Evolutionary conservation across 2,329 filamentous ascomycete species (phyloP).

Genomic region (Stagonosporopsis tanaceti): DNA sequence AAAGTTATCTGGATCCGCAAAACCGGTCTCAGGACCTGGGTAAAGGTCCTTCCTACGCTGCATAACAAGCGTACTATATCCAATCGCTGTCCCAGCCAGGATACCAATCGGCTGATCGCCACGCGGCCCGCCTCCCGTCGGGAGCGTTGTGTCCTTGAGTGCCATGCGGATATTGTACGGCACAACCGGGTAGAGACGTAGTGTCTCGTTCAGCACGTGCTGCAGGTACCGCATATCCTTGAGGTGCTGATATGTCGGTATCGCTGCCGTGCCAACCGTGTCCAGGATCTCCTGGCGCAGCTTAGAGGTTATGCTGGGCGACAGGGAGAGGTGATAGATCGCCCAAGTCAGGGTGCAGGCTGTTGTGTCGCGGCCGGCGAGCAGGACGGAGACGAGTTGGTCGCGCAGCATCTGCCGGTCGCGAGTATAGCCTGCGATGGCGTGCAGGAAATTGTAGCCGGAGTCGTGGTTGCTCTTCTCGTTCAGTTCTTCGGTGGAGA

Average conservation of each 20-base stretch:
- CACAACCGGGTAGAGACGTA: slow-evolving; percentile 59
- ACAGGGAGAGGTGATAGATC: slow-evolving; percentile 79
- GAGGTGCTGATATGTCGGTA: slow-evolving; percentile 76
- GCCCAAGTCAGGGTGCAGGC: slow-evolving; percentile 81
- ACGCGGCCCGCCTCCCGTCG: slow-evolving; percentile 57
- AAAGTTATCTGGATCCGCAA: slow-evolving; percentile 54
- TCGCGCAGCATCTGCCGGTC: slow-evolving; percentile 75
- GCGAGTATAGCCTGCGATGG: slow-evolving; percentile 81
- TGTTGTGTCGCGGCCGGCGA: slow-evolving; percentile 89
- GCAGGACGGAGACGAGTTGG: slow-evolving; percentile 75
- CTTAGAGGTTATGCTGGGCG: slow-evolving; percentile 71
- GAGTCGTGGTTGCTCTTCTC: slow-evolving; percentile 75
- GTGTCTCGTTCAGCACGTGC: slow-evolving; percentile 47
- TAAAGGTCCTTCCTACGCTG: slow-evolving; percentile 61
- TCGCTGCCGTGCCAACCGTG: slow-evolving; percentile 68
- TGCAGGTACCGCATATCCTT: slow-evolving; percentile 83
- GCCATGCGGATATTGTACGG: slow-evolving; percentile 60
- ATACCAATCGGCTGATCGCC: slow-evolving; percentile 56
- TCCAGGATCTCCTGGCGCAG: slow-evolving; percentile 76
- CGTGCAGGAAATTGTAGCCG: slow-evolving; percentile 85
- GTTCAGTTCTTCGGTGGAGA: slow-evolving; percentile 75
- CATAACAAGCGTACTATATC: slow-evolving; percentile 58
- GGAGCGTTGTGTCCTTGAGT: slow-evolving; percentile 58
- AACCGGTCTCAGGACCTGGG: slow-evolving; percentile 48
- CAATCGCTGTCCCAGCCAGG: slow-evolving; percentile 54